phyloP scores from a whole-genome alignment of 2,329 filamentous ascomycete genomes.

The Colletotrichum endophyticum region DNA sequence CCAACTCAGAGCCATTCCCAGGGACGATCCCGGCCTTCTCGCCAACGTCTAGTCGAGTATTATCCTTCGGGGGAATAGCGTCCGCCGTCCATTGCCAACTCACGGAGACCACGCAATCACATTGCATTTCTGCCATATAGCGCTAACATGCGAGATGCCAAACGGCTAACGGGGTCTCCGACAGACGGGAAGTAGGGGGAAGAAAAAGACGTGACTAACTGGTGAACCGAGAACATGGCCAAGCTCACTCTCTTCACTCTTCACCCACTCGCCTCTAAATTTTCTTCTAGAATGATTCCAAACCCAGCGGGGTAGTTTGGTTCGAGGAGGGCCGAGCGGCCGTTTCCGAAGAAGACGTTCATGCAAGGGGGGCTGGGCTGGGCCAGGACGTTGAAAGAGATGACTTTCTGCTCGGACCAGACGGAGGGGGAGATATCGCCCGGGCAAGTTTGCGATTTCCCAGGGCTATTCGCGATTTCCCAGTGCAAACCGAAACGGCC shows the following conservation, averaged over 20 bases:
- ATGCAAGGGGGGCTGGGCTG: not conserved
- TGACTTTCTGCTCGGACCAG: not conserved
- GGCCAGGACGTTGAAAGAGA: not conserved
- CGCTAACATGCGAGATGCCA: not conserved
- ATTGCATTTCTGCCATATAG: not conserved
- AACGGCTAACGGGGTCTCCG: not conserved
- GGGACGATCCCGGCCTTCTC: not conserved
- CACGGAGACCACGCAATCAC: not conserved
- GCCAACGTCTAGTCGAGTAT: not conserved
- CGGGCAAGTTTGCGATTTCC: not conserved
- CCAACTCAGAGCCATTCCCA: not conserved
- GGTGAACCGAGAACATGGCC: not conserved
- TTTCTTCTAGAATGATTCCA: slow-evolving; percentile 7
- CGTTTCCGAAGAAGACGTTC: not conserved
- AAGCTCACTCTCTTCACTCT: not conserved
- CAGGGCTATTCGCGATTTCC: not conserved
- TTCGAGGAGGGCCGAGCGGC: not conserved
- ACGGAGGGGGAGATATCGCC: not conserved
- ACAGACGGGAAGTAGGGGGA: not conserved
- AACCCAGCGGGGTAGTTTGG: not conserved
- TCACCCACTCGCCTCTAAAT: not conserved
- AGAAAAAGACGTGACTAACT: not conserved
- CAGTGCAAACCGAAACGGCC: not conserved
- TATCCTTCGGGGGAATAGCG: not conserved
- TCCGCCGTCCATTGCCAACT: not conserved